A percentile compares a stretch with the other conserved stretches of the same genome.
Conservation (phyloP, 2,329 filamentous ascomycete genomes). For the Aspergillus clavatus region DNA sequence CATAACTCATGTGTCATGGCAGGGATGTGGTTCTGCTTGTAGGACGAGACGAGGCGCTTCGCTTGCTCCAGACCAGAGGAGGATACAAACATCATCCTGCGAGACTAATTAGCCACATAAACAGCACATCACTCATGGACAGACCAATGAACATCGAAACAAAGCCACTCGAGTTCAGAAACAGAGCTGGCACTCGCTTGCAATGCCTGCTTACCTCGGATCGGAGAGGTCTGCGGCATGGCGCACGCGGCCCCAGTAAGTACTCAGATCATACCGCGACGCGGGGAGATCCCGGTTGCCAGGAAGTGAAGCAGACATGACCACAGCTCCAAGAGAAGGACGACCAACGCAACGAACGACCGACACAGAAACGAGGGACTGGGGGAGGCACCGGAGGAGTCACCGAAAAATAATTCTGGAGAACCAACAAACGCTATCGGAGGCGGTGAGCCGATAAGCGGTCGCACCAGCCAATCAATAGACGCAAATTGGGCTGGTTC, state of each 20-base stretch:
- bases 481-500: no score
- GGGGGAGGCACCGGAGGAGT: slow-evolving; percentile 3
- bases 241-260: slow-evolving; percentile 90
- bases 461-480: slow-evolving; percentile 17
- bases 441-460: slow-evolving; percentile 36
- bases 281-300: slow-evolving; percentile 75
- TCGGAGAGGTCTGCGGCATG: slow-evolving; percentile 88
- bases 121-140: slow-evolving; percentile 8
- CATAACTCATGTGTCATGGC: slow-evolving; percentile 88
- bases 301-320: slow-evolving; percentile 59
- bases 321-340: slow-evolving; percentile 5
- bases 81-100: slow-evolving; percentile 80
- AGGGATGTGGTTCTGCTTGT: slow-evolving; percentile 75
- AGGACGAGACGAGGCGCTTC: slow-evolving; percentile 73
- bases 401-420: slow-evolving; percentile 18
- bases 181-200: no score
- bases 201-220: slow-evolving; percentile 68
- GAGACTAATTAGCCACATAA: neutral
- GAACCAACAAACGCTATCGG: slow-evolving; percentile 19
- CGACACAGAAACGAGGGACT: slow-evolving; percentile 4
- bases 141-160: no score
- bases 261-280: slow-evolving; percentile 86
- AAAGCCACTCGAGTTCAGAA: no score
- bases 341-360: neutral
- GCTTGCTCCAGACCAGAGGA: slow-evolving; percentile 74